phyloP scores from a whole-genome alignment of 352 stramenopile species.

The Globisporangium megalacanthum region DNA sequence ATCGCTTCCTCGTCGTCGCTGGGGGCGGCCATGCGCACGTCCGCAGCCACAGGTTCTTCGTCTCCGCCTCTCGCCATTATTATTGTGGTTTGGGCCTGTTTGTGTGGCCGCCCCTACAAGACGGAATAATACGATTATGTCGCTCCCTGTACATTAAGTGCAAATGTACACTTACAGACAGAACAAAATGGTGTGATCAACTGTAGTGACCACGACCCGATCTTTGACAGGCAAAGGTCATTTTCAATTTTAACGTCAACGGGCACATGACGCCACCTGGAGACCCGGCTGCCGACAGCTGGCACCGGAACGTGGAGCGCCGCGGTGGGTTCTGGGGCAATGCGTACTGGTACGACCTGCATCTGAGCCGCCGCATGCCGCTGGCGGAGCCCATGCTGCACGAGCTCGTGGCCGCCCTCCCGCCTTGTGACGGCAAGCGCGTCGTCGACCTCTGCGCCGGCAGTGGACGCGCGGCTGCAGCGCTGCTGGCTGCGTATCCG shows the following conservation, averaged over 20 bases:
- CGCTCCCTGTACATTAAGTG: not conserved
- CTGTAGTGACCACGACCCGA: no score
- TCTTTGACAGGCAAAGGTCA: no score
- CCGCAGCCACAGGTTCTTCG: constrained; percentile 7
- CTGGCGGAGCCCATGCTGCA: constrained; percentile 54
- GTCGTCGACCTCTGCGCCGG: constrained; percentile 68
- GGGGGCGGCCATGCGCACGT: no score
- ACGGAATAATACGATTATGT: not conserved
- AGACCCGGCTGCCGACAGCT: constrained; percentile 15
- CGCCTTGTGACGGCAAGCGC: constrained; percentile 46
- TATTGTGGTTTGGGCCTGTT: not conserved
- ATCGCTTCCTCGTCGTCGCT: constrained; percentile 60
- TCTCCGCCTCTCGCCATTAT: constrained; percentile 12
- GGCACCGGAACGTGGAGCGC: constrained; percentile 54
- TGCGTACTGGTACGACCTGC: constrained; percentile 73
- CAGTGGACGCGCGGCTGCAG: constrained; percentile 47
- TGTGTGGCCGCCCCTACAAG: not conserved
- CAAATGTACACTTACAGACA: no score
- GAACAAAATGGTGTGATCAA: no score
- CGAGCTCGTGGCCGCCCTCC: constrained; percentile 54
- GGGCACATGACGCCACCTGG: not conserved
- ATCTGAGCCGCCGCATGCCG: constrained; percentile 51
- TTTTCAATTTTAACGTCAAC: constrained; percentile 33
- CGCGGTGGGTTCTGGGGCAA: constrained; percentile 71
- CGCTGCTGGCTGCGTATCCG: constrained; percentile 57